Evolutionary conservation across 2,329 filamentous ascomycete species (phyloP).

Genomic region (Sporothrix humicola): DNA sequence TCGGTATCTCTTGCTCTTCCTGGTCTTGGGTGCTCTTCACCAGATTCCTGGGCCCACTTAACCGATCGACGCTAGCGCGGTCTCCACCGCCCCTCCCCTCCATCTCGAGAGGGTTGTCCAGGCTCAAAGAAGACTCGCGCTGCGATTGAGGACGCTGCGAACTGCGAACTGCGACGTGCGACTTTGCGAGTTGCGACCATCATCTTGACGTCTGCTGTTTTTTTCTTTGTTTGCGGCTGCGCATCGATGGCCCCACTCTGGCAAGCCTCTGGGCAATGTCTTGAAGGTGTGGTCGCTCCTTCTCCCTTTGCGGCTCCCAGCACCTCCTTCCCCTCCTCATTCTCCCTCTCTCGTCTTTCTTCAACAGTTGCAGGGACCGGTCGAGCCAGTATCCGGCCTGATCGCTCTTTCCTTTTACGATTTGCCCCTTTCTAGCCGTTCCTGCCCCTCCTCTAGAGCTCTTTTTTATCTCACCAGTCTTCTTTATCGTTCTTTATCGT

Average conservation of each 20-base stretch:
- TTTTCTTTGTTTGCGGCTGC: conserved; percentile 7
- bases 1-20: not conserved
- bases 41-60: not conserved
- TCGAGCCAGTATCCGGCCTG: too few relatives aligned
- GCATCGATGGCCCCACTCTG: not conserved
- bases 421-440: not conserved
- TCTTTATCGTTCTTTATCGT: not conserved
- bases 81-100: not conserved
- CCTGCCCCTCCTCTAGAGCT: too few relatives aligned
- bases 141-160: too few relatives aligned
- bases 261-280: not conserved
- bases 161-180: too few relatives aligned
- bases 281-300: not conserved
- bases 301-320: not conserved
- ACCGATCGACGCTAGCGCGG: conserved; percentile 16
- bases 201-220: not conserved
- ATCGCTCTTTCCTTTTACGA: not conserved
- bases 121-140: too few relatives aligned
- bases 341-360: not conserved
- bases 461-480: too few relatives aligned
- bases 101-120: not conserved
- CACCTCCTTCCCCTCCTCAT: not conserved
- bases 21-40: not conserved
- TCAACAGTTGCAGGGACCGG: conserved; percentile 2
- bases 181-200: not conserved